Conservation (phyloP, 2,329 filamentous ascomycete genomes). For the Lecanosticta acicola region DNA sequence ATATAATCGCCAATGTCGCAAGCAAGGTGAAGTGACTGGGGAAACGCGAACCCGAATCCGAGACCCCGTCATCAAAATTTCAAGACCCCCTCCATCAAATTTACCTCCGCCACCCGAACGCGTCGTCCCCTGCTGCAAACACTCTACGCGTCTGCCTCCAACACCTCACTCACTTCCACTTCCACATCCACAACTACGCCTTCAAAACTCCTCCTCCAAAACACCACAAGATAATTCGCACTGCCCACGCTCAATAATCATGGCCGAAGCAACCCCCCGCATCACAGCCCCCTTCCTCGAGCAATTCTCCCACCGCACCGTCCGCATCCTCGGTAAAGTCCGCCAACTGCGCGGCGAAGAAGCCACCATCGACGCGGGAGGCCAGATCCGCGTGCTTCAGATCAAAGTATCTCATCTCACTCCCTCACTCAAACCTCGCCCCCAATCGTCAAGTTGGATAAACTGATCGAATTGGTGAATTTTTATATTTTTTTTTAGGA, state of each 20-base stretch:
- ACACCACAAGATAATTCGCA: not conserved
- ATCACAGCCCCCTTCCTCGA: constrained; percentile 76
- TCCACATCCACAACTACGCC: not conserved
- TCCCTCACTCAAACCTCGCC: not conserved
- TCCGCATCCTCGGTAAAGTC: constrained; percentile 83
- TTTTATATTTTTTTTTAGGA: constrained; percentile 56
- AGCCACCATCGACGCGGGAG: constrained; percentile 73
- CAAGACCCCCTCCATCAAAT: not conserved
- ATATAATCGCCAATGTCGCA: no score
- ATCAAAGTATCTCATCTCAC: not conserved
- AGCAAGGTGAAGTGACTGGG: no score
- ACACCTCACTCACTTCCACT: not conserved
- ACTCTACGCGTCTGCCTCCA: constrained; percentile 1
- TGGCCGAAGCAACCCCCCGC: constrained; percentile 74
- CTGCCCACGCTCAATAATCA: constrained; percentile 34
- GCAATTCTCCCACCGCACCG: constrained; percentile 62
- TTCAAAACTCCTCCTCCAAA: not conserved
- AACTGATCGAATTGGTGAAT: no score
- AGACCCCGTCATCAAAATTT: not conserved
- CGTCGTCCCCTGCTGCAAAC: not conserved
- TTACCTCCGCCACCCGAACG: not conserved
- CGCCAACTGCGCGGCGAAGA: constrained; percentile 73
- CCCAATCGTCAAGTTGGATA: no score
- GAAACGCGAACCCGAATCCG: no score
- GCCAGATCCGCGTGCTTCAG: constrained; percentile 49